Conservation (phyloP, 169 alveolate species). For the Neospora caninum region DNA sequence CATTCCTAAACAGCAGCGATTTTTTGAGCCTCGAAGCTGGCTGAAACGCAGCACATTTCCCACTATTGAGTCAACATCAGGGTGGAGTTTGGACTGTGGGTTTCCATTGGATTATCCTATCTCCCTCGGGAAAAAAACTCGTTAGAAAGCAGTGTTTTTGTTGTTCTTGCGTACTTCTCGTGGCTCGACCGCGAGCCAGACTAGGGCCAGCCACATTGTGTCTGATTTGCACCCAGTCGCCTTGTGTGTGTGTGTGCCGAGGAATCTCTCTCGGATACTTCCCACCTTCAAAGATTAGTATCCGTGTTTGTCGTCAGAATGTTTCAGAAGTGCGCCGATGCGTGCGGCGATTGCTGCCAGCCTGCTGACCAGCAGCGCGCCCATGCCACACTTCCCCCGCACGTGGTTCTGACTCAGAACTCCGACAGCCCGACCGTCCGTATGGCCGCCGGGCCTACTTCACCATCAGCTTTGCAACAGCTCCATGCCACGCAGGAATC, state of each 20-base stretch:
- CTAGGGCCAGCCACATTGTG: background rate
- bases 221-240: background rate
- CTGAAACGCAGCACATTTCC: background rate
- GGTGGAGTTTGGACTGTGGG: background rate
- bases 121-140: background rate
- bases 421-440: background rate
- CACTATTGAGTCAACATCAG: background rate
- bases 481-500: slow-evolving; percentile 66
- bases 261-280: background rate
- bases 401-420: background rate
- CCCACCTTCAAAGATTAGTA: background rate
- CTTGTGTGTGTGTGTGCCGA: background rate
- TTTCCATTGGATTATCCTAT: background rate
- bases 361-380: slow-evolving; percentile 42
- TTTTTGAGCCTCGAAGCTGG: background rate
- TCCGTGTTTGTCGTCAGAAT: background rate
- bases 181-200: slow-evolving; percentile 1
- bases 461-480: background rate
- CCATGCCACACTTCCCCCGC: background rate
- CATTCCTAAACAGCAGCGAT: background rate
- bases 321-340: slow-evolving; percentile 33
- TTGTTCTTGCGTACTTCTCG: background rate
- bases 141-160: background rate
- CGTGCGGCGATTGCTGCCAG: slow-evolving; percentile 52
- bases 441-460: background rate